Evolutionary conservation across 2,329 filamentous ascomycete species (phyloP), one percentile per base, ranked within the genome.

Genomic region (Ophiostoma montium): DNA sequence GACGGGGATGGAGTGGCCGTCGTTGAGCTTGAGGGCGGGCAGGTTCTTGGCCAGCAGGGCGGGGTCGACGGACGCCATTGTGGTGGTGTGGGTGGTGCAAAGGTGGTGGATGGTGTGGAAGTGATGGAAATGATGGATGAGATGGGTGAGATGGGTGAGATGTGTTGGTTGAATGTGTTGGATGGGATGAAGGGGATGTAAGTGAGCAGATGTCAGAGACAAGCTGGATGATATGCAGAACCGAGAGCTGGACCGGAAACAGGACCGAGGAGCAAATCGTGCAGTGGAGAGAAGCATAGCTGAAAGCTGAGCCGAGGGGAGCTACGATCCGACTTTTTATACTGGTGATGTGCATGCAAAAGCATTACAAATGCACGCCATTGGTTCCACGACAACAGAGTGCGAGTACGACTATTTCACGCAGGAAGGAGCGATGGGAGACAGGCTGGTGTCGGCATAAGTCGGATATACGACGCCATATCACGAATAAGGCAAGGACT

Each of bases 1-100:
- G 70, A 84, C 72, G 11, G 84, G 84, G 48, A 89, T 84, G 51
- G 77, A 73, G 53, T 77, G 76, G 53, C 82, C 84, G 67, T 89
- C 82, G 56, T 84, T 86, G 50, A 89, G 70, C 66, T 82, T 84
- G 49, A 87, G 63, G 49, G 63, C 68, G 1, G 80, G 80, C 35
- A 82, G 62, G 47, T 63, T 62, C 2, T 49, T 32, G 33, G 50
- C 46, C 5, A 13, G 13, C 27, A 32, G 33, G 12, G 47, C 36
- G 16, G 47, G 47, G 33, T 46, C 50, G 33, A 44, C 41, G 27
- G 46, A 27, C 3, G 52, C 44, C 52, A 54, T 54, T 30, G 35
- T 44, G 35, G 18, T 32, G 11, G 21, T 16, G 21, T 38, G 21
- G 12, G 8, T 33, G 7, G 43, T 4, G 18, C 11, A 31, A 16